A percentile compares a stretch with the other conserved stretches of the same genome.
These are phyloP conservation scores for Pichia cactophila DNA, from an alignment of 1,139 yeast species.

Conservation along the genomic window DNA sequence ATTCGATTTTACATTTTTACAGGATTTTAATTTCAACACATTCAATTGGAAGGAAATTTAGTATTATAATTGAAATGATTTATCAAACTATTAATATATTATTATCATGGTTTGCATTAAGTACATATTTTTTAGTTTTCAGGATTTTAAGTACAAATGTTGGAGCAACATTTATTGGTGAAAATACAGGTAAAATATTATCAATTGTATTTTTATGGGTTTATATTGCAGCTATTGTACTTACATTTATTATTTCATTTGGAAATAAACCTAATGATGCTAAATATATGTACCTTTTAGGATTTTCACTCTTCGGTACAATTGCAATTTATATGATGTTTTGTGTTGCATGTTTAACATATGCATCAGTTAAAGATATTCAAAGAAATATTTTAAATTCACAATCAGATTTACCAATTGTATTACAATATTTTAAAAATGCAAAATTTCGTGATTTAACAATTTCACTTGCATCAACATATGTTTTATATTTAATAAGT, in stretches of 20 bases:
- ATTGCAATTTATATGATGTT: constrained; percentile 87
- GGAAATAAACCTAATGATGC: constrained; percentile 96
- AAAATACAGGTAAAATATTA: constrained; percentile 55
- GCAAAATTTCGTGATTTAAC: constrained; percentile 73
- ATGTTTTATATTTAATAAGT: constrained; percentile 67
- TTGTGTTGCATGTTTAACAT: constrained; percentile 77
- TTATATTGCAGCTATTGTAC: constrained; percentile 74
- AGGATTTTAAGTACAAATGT: constrained; percentile 52
- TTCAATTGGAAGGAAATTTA: constrained; percentile 49
- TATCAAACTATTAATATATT: constrained; percentile 60
- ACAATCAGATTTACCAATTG: constrained; percentile 32
- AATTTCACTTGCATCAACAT: constrained; percentile 81
- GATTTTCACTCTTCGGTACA: constrained; percentile 80
- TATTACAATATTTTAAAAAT: constrained; percentile 46
- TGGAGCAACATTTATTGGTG: constrained; percentile 33
- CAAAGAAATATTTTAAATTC: constrained; percentile 32
- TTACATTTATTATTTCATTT: constrained; percentile 84
- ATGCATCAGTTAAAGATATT: constrained; percentile 44
- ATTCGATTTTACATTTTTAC: constrained; percentile 64
- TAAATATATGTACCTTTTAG: constrained; percentile 64
- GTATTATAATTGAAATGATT: constrained; percentile 59
- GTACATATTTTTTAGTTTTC: constrained; percentile 70
- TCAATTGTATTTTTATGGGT: constrained; percentile 84
- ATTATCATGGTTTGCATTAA: constrained; percentile 73
- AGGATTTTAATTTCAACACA: constrained; percentile 63